Conservation (phyloP, 1,139 yeast genomes). For the Geotrichum europaeum region DNA sequence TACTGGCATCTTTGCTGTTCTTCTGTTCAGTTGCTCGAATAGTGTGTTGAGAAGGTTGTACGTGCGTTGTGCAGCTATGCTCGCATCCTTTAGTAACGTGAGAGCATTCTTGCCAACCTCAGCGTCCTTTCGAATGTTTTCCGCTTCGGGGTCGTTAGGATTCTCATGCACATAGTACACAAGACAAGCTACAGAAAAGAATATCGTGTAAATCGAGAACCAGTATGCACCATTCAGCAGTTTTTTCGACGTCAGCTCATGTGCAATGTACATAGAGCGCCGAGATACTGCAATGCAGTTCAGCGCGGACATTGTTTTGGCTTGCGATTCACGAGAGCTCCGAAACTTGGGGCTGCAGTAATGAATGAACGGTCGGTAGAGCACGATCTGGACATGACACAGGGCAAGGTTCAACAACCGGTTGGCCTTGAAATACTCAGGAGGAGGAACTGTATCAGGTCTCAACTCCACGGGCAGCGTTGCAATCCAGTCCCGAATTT, state of each 20-base stretch:
- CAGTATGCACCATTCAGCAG: slow-evolving; percentile 83
- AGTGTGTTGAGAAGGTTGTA: slow-evolving; percentile 73
- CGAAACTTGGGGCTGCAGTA: slow-evolving; percentile 49
- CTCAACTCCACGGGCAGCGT: slow-evolving; percentile 64
- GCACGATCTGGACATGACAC: slow-evolving; percentile 74
- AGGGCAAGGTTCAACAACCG: slow-evolving; percentile 70
- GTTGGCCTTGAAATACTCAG: slow-evolving; percentile 67
- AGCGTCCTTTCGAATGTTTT: slow-evolving; percentile 60
- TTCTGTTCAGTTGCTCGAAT: slow-evolving; percentile 57
- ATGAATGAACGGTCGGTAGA: slow-evolving; percentile 88
- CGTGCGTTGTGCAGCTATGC: slow-evolving; percentile 73
- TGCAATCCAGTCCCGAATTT: slow-evolving; percentile 69
- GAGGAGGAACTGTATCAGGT: slow-evolving; percentile 59
- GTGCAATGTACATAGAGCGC: slow-evolving; percentile 74
- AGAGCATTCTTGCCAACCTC: slow-evolving; percentile 73
- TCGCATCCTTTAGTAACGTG: slow-evolving; percentile 62
- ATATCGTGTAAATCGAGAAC: slow-evolving; percentile 86
- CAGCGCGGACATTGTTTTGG: slow-evolving; percentile 50
- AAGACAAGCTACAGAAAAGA: slow-evolving; percentile 82
- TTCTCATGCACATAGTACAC: slow-evolving; percentile 79
- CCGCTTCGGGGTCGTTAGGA: slow-evolving; percentile 46
- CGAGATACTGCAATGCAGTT: slow-evolving; percentile 83
- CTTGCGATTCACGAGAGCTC: slow-evolving; percentile 47
- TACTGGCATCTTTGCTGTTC: slow-evolving; percentile 17
- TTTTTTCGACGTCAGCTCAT: slow-evolving; percentile 70